phyloP scores from a whole-genome alignment of 1,284 basidiomycete genomes.

The Cutaneotrichosporon arboriforme region DNA sequence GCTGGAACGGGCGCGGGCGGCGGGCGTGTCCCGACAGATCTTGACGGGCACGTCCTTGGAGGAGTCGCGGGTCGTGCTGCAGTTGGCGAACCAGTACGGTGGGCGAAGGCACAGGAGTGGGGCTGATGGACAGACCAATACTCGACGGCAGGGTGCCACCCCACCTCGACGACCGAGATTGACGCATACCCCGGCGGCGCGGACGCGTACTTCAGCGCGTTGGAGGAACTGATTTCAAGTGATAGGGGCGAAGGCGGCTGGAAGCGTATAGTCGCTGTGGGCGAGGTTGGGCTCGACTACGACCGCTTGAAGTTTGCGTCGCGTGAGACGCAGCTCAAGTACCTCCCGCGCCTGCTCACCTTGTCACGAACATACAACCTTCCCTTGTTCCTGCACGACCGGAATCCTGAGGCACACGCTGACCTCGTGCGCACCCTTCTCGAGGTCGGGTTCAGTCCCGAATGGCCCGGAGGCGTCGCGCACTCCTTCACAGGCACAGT shows the following conservation, averaged over 20 bases:
- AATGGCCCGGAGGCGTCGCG: constrained; percentile 68
- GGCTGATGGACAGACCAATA: constrained; percentile 55
- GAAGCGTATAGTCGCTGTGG: constrained; percentile 66
- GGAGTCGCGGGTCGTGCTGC: constrained; percentile 62
- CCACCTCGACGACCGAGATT: constrained; percentile 74
- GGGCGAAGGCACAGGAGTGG: neutral
- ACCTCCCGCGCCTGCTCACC: constrained; percentile 66
- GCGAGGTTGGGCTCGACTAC: constrained; percentile 86
- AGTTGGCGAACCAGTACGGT: constrained; percentile 60
- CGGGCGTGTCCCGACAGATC: constrained; percentile 71
- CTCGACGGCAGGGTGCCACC: constrained; percentile 78
- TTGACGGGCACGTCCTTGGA: constrained; percentile 71
- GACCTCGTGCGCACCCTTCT: constrained; percentile 56
- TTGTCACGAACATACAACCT: constrained; percentile 68
- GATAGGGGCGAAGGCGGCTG: constrained; percentile 53
- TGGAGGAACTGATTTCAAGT: constrained; percentile 57
- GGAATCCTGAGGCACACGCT: constrained; percentile 68
- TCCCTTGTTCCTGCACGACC: constrained; percentile 79
- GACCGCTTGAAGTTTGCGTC: constrained; percentile 70
- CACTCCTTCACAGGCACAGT: constrained; percentile 77
- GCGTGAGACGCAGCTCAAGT: constrained; percentile 59
- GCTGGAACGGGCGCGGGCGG: constrained; percentile 57
- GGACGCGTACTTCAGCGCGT: constrained; percentile 59
- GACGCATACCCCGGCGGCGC: constrained; percentile 59
- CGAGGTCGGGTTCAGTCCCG: constrained; percentile 38